Base-by-base conservation (phyloP, 352 stramenopile species). In the Globisporangium nodosum region DNA sequence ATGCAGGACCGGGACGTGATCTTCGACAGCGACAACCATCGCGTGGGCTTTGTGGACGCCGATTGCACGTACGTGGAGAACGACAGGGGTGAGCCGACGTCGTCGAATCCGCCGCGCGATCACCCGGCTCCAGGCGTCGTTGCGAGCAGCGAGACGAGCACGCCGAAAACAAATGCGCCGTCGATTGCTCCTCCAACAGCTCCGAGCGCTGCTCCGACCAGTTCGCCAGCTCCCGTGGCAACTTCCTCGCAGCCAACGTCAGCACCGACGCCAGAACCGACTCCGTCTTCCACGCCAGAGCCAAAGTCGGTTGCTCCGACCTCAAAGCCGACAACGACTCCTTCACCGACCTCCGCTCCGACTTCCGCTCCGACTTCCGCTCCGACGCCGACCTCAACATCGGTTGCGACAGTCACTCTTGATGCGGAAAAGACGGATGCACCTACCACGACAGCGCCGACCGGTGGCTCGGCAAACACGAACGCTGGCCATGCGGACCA, bases 1-100 rank as follows among this genome's bases (percentile, higher is more conserved):
- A 79, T 85, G 73, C 67, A 71, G 43, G 50, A 74, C 27, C 71
- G 69, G 33, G 69, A 85, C 50, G 70, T 85, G 16, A 70, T 85
- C 18, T 81, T 85, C 52, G 75, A 83, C 37, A 37, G 65, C 13
- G 65, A 48, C 9, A 70, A 69, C 48, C 31, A 78, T 20, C 71
- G 69, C 40, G 62, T 85, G 4, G 75, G 73, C 8, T 85, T 85
- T 63, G 74, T 66, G 7, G 52, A 70, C 18, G 71, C 74, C 0
- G 63, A 77, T 27, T 85, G 74, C 48, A 39, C 50, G 40, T 58
- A 42, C 21, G 31, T 12, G 20, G 11, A 49, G 31, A 45, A 24
- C 21, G 15, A 64, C 18, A 35, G 50, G 37, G 51, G 50, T 2
- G 48, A 56, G 6, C 39, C 52, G 3, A 31, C 33, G 39, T 53